phyloP scores from a whole-genome alignment of 352 stramenopile genomes.

The Globisporangium apiculatum region DNA sequence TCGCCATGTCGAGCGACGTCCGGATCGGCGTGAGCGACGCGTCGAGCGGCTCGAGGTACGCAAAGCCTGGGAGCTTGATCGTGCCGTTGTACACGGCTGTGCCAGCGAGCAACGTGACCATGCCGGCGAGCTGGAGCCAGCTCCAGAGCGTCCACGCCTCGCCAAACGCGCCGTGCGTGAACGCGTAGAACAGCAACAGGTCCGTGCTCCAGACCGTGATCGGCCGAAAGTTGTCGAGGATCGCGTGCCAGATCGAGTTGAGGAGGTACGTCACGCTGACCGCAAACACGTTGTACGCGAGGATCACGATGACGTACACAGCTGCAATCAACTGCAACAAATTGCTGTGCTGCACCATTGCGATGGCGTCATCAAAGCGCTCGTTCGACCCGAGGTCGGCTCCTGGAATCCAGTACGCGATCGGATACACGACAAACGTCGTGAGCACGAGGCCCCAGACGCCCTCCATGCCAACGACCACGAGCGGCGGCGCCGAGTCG shows the following conservation, averaged over 20 bases:
- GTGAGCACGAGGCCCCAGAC: constrained; percentile 94
- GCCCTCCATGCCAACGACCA: constrained; percentile 94
- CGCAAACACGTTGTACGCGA: constrained; percentile 96
- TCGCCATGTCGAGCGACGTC: constrained; percentile 44
- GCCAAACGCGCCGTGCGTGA: constrained; percentile 87
- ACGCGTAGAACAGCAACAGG: constrained; percentile 95
- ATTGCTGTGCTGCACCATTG: constrained; percentile 63
- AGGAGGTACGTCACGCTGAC: constrained; percentile 95
- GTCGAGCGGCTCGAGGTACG: constrained; percentile 70
- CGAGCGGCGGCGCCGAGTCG: constrained; percentile 88
- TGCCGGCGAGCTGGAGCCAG: constrained; percentile 92
- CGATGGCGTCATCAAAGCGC: constrained; percentile 71
- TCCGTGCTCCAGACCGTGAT: constrained; percentile 95
- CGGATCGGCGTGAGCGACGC: constrained; percentile 59
- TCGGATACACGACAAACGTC: constrained; percentile 90
- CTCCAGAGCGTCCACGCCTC: constrained; percentile 93
- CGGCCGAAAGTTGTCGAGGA: constrained; percentile 96
- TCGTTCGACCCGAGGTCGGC: constrained; percentile 94
- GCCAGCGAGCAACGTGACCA: constrained; percentile 91
- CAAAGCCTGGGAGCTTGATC: constrained; percentile 66
- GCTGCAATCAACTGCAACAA: constrained; percentile 59
- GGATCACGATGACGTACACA: constrained; percentile 91
- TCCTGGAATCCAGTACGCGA: constrained; percentile 89
- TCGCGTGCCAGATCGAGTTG: constrained; percentile 97
- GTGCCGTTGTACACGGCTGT: constrained; percentile 97